Base-by-base conservation (phyloP, 768 basidiomycete genomes). In the Lentinula detonsa region DNA sequence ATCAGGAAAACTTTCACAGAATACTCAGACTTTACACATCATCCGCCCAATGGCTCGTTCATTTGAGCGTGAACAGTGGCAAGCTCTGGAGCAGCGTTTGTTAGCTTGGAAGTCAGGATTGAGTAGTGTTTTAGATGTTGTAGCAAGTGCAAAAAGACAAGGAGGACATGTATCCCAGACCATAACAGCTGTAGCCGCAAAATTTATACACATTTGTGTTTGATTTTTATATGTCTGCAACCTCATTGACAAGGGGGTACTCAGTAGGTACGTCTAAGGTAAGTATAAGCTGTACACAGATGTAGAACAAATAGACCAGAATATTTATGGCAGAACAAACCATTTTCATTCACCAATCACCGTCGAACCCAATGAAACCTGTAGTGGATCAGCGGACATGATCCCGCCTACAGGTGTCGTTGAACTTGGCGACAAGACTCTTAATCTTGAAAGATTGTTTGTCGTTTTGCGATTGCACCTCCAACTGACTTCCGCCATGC, bases 281-380 rank as follows among this genome's bases (percentile, higher is more conserved):
- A 48, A 18, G 46, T 48, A 21, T 48, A 48, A 39, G 18, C n/a
- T 45, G 43, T 5, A 48, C 46, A n/a, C 45, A 11, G 7, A 21
- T 21, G 21, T 21, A 21, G 18, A 21, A 46, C 9, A 18, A 33
- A 16, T 33, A 34, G 18, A 2, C 13, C 4, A 5, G 40, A 6
- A 11, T 3, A 37, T 6, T 10, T 8, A 37, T 21, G 21, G 13
- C 21, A 6, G 11, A 45, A 31, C 31, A 18, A 34, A 16, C 16
- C 35, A 43, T 23, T 34, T 52, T 23, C 56, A 21, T 57, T 75
- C 76, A 93, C 91, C 91, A 93, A 62, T 90, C 87, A 57, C 91
- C 91, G 68, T 93, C 91, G 65, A 93, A 93, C 28, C 91, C 91
- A 64, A 87, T 80, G 67, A 93, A 93, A 8, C 91, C 91, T 90